Base-by-base conservation (phyloP, 2,329 filamentous ascomycete species). In the Cyphellophora europaea region DNA sequence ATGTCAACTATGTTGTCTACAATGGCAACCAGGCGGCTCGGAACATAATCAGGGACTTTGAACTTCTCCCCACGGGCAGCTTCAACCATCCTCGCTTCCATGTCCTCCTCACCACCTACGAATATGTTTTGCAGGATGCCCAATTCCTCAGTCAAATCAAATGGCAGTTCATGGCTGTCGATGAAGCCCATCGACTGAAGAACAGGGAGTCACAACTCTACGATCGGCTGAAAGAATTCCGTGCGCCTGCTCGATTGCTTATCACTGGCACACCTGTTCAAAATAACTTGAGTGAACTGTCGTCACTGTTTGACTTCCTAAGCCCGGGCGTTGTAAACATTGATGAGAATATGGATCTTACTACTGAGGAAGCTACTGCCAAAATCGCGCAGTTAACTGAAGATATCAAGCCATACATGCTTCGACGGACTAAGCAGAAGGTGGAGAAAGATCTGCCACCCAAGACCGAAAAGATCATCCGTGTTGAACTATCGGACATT, bases 401-500 rank as follows among this genome's bases (percentile, higher is more conserved):
- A 34, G 77, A 84, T 15, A 93, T 98, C 49, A 82, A 89, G 13
- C 91, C 91, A 2, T 96, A 84, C 55, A 96, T 98, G 67, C 70
- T 98, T 34, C 85, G 91, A 25, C 82, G 91, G 33, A 96, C 91
- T 12, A 98, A 98, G 61, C 85, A 94, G 54, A 95, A 91, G 37
- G 93, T 98, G 5, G 91, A 96, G 57, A 93, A 88, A 14, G 91
- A 98, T 49, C 67, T 98, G 16, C 91, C 91, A 10, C 87, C 89
- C 1, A 98, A 98, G 66, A 94, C 86, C 0, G 91, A 98, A 58
- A 98, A 96, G 66, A 98, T 98, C 47, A 93, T 98, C 55, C 86
- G 93, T 37, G 91, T 98, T 27, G 91, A 96, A 59, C 70, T 98
- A 33, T 93, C 91, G 0, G 91, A 98, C 58, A 80, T 96, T 17